A percentile compares a stretch with the other conserved stretches of the same genome.
Evolutionary conservation across 2,329 filamentous ascomycete species (phyloP).

Genomic region (Lachnellula arida): DNA sequence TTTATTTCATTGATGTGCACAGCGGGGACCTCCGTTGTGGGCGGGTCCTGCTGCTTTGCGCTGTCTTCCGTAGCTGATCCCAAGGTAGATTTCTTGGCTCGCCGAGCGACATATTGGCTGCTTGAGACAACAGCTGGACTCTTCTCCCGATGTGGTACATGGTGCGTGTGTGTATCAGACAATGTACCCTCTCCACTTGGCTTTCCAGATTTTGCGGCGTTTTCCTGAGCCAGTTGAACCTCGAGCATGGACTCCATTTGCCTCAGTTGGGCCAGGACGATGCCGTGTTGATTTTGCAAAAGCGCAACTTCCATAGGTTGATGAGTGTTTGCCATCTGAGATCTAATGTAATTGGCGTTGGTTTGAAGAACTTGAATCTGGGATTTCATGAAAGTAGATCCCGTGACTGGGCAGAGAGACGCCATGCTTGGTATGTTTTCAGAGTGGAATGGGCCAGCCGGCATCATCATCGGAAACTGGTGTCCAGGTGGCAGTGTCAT

Average conservation of each 20-base stretch:
- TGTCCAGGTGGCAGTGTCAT: conserved; percentile 19
- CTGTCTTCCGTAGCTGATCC: neutral
- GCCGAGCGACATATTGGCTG: neutral
- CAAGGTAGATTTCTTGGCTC: neutral
- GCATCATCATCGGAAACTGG: conserved; percentile 17
- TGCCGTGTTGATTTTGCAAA: conserved; percentile 41
- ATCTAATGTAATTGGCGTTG: conserved; percentile 52
- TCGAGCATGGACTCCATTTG: conserved; percentile 22
- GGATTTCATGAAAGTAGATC: conserved; percentile 15
- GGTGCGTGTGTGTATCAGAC: neutral
- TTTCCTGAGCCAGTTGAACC: conserved; percentile 17
- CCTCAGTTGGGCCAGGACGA: conserved; percentile 35
- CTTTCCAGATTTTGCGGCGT: neutral
- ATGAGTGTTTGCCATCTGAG: conserved; percentile 56
- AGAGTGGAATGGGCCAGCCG: conserved; percentile 1
- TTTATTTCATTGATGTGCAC: neutral
- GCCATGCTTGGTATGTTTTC: conserved; percentile 9
- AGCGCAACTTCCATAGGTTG: conserved; percentile 57
- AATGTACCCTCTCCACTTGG: neutral
- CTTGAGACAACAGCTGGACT: neutral
- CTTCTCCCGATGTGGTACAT: neutral
- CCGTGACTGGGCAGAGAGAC: conserved; percentile 1
- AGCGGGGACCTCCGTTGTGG: neutral
- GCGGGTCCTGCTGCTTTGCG: neutral
- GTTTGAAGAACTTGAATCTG: conserved; percentile 38